Base-by-base conservation (phyloP, 2,329 filamentous ascomycete genomes). In the Aspergillus phoenicis region DNA sequence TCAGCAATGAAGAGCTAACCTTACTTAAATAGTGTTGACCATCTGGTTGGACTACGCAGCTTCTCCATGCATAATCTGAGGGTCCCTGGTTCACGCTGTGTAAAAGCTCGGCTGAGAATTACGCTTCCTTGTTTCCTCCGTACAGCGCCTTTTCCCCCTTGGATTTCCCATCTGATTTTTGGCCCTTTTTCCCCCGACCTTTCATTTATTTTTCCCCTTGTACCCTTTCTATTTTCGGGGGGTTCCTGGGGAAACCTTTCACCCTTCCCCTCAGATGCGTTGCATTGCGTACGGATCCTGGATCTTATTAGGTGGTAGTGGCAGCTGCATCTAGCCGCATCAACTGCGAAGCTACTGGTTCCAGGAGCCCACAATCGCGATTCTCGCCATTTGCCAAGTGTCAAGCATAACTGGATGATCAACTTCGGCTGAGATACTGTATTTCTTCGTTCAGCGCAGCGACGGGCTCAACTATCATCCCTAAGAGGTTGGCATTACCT, bases 261-360 rank as follows among this genome's bases (percentile, higher is more conserved):
- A 30, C 22, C 47, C 53, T 39, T 51, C 36, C 52, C 59, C 61
- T 52, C 61, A 61, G 55, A 56, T 62, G 58, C 58, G 41, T 60
- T 62, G 61, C 58, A 62, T 59, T 58, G 63, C 58, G 62, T 63
- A 63, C 55, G 57, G 56, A 66, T 61, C 62, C 60, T 66, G 60
- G 65, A 59, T 62, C 52, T 62, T 63, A 63, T 59, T 62, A 67
- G 60, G 63, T 58, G 62, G 61, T 62, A 54, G 61, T 60, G 62
- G 61, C 64, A 59, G 61, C 63, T 68, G 64, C 65, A 66, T 62
- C 61, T 67, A 64, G 55, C 67, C 66, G 63, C 60, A 62, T 67
- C 59, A 62, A 20, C 55, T 66, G 64, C 64, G 59, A 59, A 62
- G 58, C 60, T 61, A 66, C 66, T 63, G 57, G 62, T 41, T 57